These are phyloP conservation scores for Pseudonitzschia delicatissima DNA, from an alignment of 108 stramenopile genomes.

Conservation along the genomic window DNA sequence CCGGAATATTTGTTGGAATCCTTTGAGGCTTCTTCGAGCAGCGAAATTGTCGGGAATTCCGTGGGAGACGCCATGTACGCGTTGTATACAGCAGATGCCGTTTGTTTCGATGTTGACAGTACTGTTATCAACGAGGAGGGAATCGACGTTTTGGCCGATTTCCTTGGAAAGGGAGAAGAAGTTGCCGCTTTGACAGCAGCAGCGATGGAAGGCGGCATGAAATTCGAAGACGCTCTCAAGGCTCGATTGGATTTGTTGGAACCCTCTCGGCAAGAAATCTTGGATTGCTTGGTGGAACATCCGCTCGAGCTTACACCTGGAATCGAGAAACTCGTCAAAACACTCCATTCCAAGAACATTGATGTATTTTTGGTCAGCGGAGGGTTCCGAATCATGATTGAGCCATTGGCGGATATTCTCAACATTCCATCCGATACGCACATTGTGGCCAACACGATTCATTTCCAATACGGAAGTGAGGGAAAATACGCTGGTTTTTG, in stretches of 20 bases:
- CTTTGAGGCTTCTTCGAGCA: background rate
- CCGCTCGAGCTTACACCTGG: slow-evolving; percentile 83
- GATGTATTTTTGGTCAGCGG: slow-evolving; percentile 95
- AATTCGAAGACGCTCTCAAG: slow-evolving; percentile 95
- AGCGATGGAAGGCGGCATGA: slow-evolving; percentile 96
- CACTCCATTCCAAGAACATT: slow-evolving; percentile 68
- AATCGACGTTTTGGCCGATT: slow-evolving; percentile 97
- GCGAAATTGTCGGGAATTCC: slow-evolving; percentile 38
- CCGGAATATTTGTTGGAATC: slow-evolving; percentile 11
- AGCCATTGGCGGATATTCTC: slow-evolving; percentile 85
- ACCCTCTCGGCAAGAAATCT: slow-evolving; percentile 67
- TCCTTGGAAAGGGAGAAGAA: slow-evolving; percentile 87
- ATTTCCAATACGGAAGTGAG: slow-evolving; percentile 60
- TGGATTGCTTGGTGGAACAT: slow-evolving; percentile 63
- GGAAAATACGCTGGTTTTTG: slow-evolving; percentile 92
- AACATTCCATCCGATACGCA: slow-evolving; percentile 54
- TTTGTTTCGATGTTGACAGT: slow-evolving; percentile 98
- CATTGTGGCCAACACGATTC: slow-evolving; percentile 93
- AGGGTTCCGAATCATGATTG: slow-evolving; percentile 98
- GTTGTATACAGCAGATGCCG: slow-evolving; percentile 83
- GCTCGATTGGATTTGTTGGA: slow-evolving; percentile 87
- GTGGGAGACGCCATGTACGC: slow-evolving; percentile 59
- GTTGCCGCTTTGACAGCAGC: slow-evolving; percentile 87
- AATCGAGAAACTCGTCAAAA: slow-evolving; percentile 64
- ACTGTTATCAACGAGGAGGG: slow-evolving; percentile 97